phyloP scores from a whole-genome alignment of 805 yeast genomes.

The Metschnikowia corniflorae region DNA sequence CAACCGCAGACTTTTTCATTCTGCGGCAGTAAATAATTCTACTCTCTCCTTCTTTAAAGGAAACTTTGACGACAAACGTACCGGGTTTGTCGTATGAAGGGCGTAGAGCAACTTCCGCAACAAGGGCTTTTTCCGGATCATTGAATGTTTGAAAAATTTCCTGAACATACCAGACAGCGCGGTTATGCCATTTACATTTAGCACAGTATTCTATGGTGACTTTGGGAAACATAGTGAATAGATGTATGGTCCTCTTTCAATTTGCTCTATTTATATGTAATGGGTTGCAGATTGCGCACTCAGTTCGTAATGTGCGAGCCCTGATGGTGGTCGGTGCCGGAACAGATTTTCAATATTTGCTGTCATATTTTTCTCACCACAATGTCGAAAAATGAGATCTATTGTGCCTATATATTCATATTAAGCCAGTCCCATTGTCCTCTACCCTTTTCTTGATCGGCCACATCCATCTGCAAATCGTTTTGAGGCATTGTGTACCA shows the following conservation, averaged over 20 bases:
- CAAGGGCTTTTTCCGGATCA: constrained; percentile 27
- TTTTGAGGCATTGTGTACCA: constrained; percentile 17
- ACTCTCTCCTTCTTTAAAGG: constrained; percentile 5
- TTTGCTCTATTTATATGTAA: too few species aligned
- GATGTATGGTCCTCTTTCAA: too few species aligned
- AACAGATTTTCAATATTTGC: too few species aligned
- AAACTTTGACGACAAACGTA: constrained; percentile 15
- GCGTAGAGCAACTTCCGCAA: constrained; percentile 37
- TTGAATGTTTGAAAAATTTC: constrained; percentile 84
- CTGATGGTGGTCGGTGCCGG: too few species aligned
- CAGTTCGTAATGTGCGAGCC: too few species aligned
- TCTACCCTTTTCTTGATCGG: constrained; percentile 14
- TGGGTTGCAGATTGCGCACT: too few species aligned
- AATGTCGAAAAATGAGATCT: too few species aligned
- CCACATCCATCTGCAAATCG: constrained; percentile 12
- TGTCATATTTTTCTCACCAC: too few species aligned
- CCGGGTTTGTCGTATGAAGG: constrained; percentile 26
- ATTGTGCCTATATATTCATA: constrained; percentile 40
- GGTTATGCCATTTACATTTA: constrained; percentile 81
- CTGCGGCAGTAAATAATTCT: constrained; percentile 52
- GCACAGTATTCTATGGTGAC: constrained; percentile 74
- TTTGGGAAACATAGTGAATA: constrained; percentile 42
- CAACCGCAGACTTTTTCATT: constrained; percentile 36
- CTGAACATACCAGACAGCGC: constrained; percentile 86
- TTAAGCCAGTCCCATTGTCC: constrained; percentile 47